Evolutionary conservation across 2,329 filamentous ascomycete genomes (phyloP).

Genomic region (Calonectria honghensis): DNA sequence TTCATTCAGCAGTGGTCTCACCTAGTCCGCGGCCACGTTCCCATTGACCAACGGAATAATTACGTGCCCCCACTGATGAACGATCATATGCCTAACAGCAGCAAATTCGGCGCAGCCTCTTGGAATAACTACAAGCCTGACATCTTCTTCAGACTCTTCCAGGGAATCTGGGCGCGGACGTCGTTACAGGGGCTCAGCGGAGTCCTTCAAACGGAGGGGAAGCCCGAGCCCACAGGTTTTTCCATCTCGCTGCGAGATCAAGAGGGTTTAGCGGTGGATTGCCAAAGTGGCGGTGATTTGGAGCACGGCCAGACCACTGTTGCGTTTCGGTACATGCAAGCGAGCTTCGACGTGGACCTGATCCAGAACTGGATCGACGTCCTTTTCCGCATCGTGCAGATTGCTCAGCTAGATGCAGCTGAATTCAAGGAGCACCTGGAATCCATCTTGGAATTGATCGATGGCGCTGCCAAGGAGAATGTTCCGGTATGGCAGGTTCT

Average conservation of each 20-base stretch:
- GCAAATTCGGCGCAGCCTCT: background rate
- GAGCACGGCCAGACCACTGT: constrained; percentile 47
- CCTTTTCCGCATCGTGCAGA: constrained; percentile 37
- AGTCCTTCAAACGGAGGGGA: accelerated
- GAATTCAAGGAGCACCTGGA: constrained; percentile 25
- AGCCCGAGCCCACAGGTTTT: constrained; percentile 27
- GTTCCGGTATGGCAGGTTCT: constrained; percentile 41
- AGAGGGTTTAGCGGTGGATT: accelerated
- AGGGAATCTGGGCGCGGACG: constrained; percentile 37
- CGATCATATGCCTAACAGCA: constrained; percentile 22
- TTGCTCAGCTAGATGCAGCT: constrained; percentile 36
- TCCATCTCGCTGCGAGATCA: constrained; percentile 29
- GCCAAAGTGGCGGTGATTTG: background rate
- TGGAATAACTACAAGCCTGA: constrained; percentile 40
- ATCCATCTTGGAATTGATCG: constrained; percentile 8
- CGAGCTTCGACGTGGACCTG: constrained; percentile 51
- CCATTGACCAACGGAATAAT: background rate
- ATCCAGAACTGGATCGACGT: constrained; percentile 51
- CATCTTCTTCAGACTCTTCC: constrained; percentile 21
- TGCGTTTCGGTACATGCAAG: constrained; percentile 54
- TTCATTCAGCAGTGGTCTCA: constrained; percentile 22
- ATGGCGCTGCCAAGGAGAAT: background rate
- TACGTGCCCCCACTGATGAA: background rate
- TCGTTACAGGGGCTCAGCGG: constrained; percentile 15
- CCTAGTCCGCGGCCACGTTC: background rate